Base-by-base conservation (phyloP, 805 yeast genomes). In the Isabelozyma rhagii region DNA sequence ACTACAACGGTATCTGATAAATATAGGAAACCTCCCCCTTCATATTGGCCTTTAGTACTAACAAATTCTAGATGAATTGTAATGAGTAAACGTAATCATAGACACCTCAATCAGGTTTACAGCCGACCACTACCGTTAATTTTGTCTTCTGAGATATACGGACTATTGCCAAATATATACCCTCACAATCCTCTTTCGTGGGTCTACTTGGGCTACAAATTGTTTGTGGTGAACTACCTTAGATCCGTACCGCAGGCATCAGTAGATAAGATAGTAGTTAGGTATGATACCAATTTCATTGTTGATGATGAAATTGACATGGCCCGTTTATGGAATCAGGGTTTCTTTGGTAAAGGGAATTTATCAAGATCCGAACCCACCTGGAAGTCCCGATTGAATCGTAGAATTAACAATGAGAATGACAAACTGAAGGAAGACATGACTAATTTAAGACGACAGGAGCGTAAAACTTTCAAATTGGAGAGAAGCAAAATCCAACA, bases 1-100 rank as follows among this genome's bases (percentile, higher is more conserved):
- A 89, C 96, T 89, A 89, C 96, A 89, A 89, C 96, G 96, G 96
- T 89, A 89, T 89, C 96, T 89, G 96, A 87, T 43, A 58, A 40
- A 10, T 31, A 31, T 31, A 10, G 10, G 10, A 10, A 31, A 31
- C 36, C 4, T 9, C 10, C 5, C 10, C 36, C 36, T 31, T 31
- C 36, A 13, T 31, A 4, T 31, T 10, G n/a, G 8, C 36, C n/a
- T 31, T 31, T 31, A 8, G 3, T 31, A 31, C 36, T 31, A 31
- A 31, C 36, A 9, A 31, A 10, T 6, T 29, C 36, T 10, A 31
- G 36, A 31, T 31, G 36, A 31, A 31, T 31, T 31, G 7, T 31
- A 18, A 48, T 42, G 46, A 68, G 67, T 72, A 72, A 69, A 61
- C 64, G 69, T 49, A 64, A 65, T 48, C 51, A 55, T 48, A 64